Percentiles rank a stretch among this genome's conserved stretches.
Conservation (phyloP, 192 early-diverging fungal species). For the Geranomyces michiganensis region DNA sequence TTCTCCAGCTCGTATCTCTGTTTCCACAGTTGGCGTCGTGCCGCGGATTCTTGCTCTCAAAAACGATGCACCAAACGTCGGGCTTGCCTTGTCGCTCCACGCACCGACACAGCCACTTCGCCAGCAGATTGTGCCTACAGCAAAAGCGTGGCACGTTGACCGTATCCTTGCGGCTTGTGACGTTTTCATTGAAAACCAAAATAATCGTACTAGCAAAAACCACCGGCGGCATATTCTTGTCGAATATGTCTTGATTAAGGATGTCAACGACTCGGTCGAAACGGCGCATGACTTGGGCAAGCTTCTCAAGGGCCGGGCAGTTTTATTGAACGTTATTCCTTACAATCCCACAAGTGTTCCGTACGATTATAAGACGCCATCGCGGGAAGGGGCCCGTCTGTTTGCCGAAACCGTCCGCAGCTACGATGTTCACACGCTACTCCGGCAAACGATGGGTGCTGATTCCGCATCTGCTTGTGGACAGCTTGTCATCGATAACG, state of each 20-base stretch:
- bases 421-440: conserved; percentile 48
- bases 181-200: conserved; percentile 56
- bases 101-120: conserved; percentile 57
- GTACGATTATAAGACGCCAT: conserved; percentile 52
- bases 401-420: conserved; percentile 47
- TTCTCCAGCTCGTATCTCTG: conserved; percentile 48
- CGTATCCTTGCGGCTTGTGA: conserved; percentile 50
- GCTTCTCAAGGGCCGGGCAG: conserved; percentile 44
- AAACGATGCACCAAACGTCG: conserved; percentile 51
- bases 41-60: conserved; percentile 51
- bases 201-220: conserved; percentile 26
- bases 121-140: conserved; percentile 55
- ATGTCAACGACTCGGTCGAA: conserved; percentile 51
- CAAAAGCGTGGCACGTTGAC: conserved; percentile 54
- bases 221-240: conserved; percentile 49
- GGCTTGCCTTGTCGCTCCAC: conserved; percentile 59
- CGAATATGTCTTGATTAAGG: conserved; percentile 57
- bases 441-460: conserved; percentile 56
- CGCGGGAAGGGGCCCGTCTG: conserved; percentile 11
- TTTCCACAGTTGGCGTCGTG: conserved; percentile 62
- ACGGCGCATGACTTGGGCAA: conserved; percentile 52
- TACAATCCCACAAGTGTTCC: conserved; percentile 58
- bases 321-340: conserved; percentile 60
- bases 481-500: conserved; percentile 53
- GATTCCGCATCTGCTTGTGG: conserved; percentile 60